These are phyloP conservation scores for Candida argentea DNA, from an alignment of 805 yeast species.

Conservation along the genomic window DNA sequence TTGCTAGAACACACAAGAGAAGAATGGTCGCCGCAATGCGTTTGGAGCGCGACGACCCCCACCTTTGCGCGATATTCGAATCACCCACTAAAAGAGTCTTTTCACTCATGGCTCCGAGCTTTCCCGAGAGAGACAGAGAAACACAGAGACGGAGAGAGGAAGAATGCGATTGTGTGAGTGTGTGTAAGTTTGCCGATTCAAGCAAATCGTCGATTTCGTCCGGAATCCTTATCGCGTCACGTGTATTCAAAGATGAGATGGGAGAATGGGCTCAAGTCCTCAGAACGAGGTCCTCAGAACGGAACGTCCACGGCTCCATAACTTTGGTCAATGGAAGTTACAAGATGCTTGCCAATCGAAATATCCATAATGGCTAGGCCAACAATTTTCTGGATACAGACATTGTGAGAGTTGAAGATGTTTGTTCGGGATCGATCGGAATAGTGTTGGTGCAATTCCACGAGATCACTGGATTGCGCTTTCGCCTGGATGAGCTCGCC, in stretches of 20 bases:
- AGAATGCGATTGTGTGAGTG: neutral
- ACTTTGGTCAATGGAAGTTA: too few relatives aligned
- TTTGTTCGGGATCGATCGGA: too few relatives aligned
- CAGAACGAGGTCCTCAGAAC: constrained; percentile 1
- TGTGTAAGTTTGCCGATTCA: neutral
- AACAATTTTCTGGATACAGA: constrained; percentile 45
- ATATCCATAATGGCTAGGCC: constrained; percentile 61
- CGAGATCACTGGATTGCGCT: constrained; percentile 26
- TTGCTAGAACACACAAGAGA: constrained; percentile 2
- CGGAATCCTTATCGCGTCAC: too few relatives aligned
- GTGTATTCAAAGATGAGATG: too few relatives aligned
- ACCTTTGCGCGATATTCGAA: constrained; percentile 5
- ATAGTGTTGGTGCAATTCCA: constrained; percentile 37
- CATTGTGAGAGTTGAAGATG: constrained; percentile 9
- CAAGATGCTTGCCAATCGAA: constrained; percentile 36
- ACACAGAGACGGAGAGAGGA: neutral
- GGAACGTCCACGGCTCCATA: constrained; percentile 3
- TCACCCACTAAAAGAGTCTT: constrained; percentile 6
- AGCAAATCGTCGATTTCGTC: neutral
- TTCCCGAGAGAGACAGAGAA: too few relatives aligned
- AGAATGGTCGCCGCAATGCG: constrained; percentile 1
- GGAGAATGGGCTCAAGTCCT: too few relatives aligned
- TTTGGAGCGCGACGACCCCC: constrained; percentile 1
- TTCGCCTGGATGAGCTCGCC: constrained; percentile 50
- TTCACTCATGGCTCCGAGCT: constrained; percentile 1